Evolutionary conservation across 2,329 filamentous ascomycete genomes (phyloP).

Genomic region (Xylariales sp.): DNA sequence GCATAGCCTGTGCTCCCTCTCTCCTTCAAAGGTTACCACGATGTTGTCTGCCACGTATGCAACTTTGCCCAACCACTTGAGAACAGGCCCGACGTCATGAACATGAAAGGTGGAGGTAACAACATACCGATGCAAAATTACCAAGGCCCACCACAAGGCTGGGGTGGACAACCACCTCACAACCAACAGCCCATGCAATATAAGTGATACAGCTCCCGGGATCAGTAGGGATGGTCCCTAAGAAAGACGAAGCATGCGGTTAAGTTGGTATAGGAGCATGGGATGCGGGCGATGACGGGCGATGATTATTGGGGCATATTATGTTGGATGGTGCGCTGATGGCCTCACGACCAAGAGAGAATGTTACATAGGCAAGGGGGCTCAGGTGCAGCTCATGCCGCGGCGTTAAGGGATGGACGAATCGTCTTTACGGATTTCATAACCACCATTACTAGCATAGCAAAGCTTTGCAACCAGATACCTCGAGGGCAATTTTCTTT

Average conservation of each 20-base stretch:
- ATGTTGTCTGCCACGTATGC: slow-evolving; percentile 80
- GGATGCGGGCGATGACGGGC: background rate
- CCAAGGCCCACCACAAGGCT: slow-evolving; percentile 41
- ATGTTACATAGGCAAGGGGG: slow-evolving; percentile 4
- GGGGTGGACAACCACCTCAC: slow-evolving; percentile 38
- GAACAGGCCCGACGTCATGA: slow-evolving; percentile 66
- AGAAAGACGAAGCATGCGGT: background rate
- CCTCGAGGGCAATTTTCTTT: slow-evolving; percentile 15
- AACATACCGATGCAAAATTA: slow-evolving; percentile 52
- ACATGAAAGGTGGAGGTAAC: slow-evolving; percentile 58
- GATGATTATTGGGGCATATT: background rate
- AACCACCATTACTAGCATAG: slow-evolving; percentile 4
- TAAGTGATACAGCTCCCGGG: slow-evolving; percentile 25
- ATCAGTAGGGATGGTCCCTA: background rate
- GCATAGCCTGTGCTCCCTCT: slow-evolving; percentile 76
- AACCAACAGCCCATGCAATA: slow-evolving; percentile 48
- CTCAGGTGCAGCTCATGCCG: slow-evolving; percentile 20
- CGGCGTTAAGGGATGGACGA: slow-evolving; percentile 30
- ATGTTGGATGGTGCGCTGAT: background rate
- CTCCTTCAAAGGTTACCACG: slow-evolving; percentile 73
- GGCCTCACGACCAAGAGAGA: background rate
- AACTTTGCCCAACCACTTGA: slow-evolving; percentile 77
- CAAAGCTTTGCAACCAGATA: slow-evolving; percentile 22
- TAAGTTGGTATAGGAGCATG: background rate
- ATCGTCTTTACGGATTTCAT: slow-evolving; percentile 15